phyloP scores from a whole-genome alignment of 2,329 filamentous ascomycete species.

The Trichoderma simmonsii region DNA sequence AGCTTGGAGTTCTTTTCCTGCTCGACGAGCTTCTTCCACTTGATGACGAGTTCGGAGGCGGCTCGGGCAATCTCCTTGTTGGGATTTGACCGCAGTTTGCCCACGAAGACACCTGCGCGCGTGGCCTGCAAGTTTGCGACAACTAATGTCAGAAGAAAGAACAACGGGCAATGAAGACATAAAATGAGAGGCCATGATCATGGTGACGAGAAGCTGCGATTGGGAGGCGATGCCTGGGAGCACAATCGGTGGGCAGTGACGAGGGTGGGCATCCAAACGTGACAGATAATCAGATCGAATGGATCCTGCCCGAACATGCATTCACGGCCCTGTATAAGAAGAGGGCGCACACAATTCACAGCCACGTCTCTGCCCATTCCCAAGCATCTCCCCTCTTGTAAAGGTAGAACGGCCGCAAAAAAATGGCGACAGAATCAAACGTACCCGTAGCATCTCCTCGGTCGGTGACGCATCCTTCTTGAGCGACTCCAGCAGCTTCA shows the following conservation, averaged over 20 bases:
- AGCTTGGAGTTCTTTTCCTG: constrained; percentile 52
- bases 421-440: not conserved
- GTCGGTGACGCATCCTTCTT: constrained; percentile 79
- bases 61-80: constrained; percentile 78
- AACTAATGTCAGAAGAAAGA: not conserved
- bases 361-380: not conserved
- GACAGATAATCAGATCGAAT: constrained; percentile 3
- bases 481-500: constrained; percentile 72
- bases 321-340: not conserved
- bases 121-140: constrained; percentile 55
- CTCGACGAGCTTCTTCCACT: constrained; percentile 81
- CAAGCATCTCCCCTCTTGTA: not conserved
- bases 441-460: constrained; percentile 81
- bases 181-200: not conserved
- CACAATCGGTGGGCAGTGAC: not conserved
- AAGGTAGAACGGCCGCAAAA: not conserved
- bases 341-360: not conserved
- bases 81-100: constrained; percentile 71
- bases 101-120: constrained; percentile 86
- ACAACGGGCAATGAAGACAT: not conserved
- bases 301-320: not conserved
- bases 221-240: not conserved
- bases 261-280: not conserved
- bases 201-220: not conserved
- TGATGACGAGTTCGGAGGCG: constrained; percentile 78